phyloP scores from a whole-genome alignment of 345 rosid genomes.

The Salix brachista region DNA sequence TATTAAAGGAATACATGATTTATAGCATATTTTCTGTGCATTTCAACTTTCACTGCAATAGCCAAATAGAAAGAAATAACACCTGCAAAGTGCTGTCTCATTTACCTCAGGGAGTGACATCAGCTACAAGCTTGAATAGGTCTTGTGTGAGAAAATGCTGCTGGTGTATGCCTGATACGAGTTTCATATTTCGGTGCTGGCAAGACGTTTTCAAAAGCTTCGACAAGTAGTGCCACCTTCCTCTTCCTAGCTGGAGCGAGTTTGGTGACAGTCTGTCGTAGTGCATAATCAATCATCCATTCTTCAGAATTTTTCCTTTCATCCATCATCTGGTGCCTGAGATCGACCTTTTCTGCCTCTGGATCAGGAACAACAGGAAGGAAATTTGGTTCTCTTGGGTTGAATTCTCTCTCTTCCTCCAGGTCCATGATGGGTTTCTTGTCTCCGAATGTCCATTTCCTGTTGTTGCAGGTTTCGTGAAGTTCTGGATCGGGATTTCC shows the following conservation, averaged over 20 bases:
- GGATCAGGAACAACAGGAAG: conserved; percentile 52
- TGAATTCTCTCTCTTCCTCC: conserved; percentile 45
- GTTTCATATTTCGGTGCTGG: conserved; percentile 38
- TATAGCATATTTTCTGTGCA: neutral
- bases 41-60: neutral
- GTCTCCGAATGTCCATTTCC: conserved; percentile 41
- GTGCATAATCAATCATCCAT: conserved; percentile 35
- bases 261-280: conserved; percentile 28
- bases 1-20: neutral
- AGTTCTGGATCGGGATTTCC: conserved; percentile 32
- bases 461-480: conserved; percentile 11
- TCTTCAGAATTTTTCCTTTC: conserved; percentile 29
- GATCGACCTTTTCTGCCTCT: conserved; percentile 37
- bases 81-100: neutral
- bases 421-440: conserved; percentile 28
- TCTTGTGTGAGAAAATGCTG: conserved; percentile 41
- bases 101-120: conserved; percentile 25
- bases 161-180: conserved; percentile 34
- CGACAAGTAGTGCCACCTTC: conserved; percentile 30
- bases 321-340: conserved; percentile 27
- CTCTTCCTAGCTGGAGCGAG: conserved; percentile 30
- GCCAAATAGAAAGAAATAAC: neutral
- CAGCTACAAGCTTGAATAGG: conserved; percentile 73
- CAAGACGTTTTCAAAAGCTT: conserved; percentile 28
- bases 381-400: conserved; percentile 79